Base-by-base conservation (phyloP, 306 rosid genomes). In the Vigna mungo region DNA sequence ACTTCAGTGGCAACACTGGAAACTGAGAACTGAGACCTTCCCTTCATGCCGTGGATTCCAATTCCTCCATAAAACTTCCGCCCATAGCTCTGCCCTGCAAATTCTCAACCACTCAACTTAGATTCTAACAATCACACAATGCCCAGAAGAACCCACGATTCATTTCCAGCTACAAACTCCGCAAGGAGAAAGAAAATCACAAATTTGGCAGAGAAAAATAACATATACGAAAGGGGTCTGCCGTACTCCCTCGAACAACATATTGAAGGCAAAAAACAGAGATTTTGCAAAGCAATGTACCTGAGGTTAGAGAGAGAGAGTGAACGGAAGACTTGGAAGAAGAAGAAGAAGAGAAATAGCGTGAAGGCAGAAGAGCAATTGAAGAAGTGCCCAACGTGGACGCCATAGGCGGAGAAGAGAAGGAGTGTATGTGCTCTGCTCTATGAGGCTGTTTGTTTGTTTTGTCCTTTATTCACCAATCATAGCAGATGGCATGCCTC, bases 1-100 rank as follows among this genome's bases (percentile, higher is more conserved):
- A 94, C 84, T 84, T 90, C 95, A 82, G 98, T 88, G 66, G 96
- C 92, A 87, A 94, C 97, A 86, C 81, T 92, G 41, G 89, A 75
- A 49, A 90, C 92, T n/a, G 93, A 85, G 63, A 89, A 86, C 69
- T 55, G 90, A 84, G 95, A 81, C 84, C 90, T 87, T 59, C 86
- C 90, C 80, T 85, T 92, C 49, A 71, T 77, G 23, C 90, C 87
- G 36, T 77, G 89, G 71, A 87, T 58, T 79, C 91, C 86, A 56
- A 90, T 81, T 67, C 92, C 86, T 63, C 90, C 93, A 88, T 71
- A 75, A 47, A 86, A 79, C 80, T 82, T 89, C 23, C 72, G 84
- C 18, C 88, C 89, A 77, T 43, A 71, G 82, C 72, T 82, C 82
- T 56, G 87, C 61, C 90, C 98, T 94, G 89, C 55, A 84, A 80